Evolutionary conservation across 2,329 filamentous ascomycete genomes (phyloP), one percentile per base, ranked within the genome.

Genomic region (Eurotiales sp.): DNA sequence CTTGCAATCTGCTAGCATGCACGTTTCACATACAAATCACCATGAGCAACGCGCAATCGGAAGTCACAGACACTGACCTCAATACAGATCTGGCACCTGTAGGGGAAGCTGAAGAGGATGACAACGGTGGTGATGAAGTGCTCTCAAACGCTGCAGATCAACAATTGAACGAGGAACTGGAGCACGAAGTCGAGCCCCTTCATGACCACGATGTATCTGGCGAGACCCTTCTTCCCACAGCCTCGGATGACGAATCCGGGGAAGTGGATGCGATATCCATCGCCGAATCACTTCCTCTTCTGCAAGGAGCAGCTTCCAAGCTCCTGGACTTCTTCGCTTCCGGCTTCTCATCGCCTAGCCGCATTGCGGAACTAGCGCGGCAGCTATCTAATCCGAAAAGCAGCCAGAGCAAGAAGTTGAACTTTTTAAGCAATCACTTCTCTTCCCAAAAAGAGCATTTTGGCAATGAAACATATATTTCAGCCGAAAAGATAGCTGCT

Each of bases 281-380:
- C 58, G 56, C 70, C 3, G 70, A 75, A 44, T 59, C 61, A 10
- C 62, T 76, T 6, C 67, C 67, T 17, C 66, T 70, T 22, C 61
- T 76, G 4, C 65, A 69, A 19, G 52, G 60, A 34, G 58, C 61
- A 3, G 63, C 72, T 7, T 54, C 56, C 10, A 56, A 59, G n/a
- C 57, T 75, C 2, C 54, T 76, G 19, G 61, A 69, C 11, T 61
- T 72, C 3, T 61, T 75, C 8, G 59, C 67, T 5, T 65, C 68
- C 7, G 51, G 49, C 8, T 57, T 62, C 2, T 54, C 57, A 1
- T 58, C 65, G 30, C 57, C 59, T 0, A 58, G 63, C 4, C 56
- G 48, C 22, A 62, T 71, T 27, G 53, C 62, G 15, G 57, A 61
- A 3, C 60, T 61, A 22, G 62, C 64, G 7, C 65, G 62, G 46